Conservation (phyloP, 495 filamentous ascomycete species). For the Letharia lupina region DNA sequence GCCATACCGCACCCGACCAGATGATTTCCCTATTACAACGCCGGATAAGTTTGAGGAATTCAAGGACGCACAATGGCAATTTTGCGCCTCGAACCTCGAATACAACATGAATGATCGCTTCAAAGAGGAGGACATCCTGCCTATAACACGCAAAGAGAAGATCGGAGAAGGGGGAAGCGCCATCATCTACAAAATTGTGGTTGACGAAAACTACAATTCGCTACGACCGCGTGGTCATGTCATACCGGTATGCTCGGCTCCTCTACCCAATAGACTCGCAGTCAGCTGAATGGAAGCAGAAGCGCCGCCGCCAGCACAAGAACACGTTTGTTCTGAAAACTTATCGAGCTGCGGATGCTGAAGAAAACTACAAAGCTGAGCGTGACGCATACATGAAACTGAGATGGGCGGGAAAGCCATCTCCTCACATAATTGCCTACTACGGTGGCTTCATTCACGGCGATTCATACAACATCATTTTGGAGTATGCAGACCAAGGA, state of each 20-base stretch:
- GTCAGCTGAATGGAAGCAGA: slow-evolving; percentile 1
- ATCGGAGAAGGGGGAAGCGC: slow-evolving; percentile 19
- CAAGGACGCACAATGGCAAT: slow-evolving; percentile 18
- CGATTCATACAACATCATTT: slow-evolving; percentile 34
- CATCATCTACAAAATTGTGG: slow-evolving; percentile 13
- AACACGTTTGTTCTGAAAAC: slow-evolving; percentile 36
- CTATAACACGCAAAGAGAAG: slow-evolving; percentile 9
- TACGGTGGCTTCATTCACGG: slow-evolving; percentile 37
- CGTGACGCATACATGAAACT: slow-evolving; percentile 31
- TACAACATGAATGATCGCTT: slow-evolving; percentile 17
- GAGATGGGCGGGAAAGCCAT: slow-evolving; percentile 17
- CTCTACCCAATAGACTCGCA: background rate
- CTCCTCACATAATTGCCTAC: slow-evolving; percentile 34
- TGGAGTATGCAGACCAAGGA: slow-evolving; percentile 41
- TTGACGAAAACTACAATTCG: slow-evolving; percentile 18
- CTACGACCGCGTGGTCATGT: background rate
- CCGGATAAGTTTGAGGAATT: slow-evolving; percentile 14
- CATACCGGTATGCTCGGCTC: background rate
- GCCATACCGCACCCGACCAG: slow-evolving; percentile 11
- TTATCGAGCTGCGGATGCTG: slow-evolving; percentile 28
- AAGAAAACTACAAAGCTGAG: slow-evolving; percentile 33
- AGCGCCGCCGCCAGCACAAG: slow-evolving; percentile 10
- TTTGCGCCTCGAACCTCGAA: slow-evolving; percentile 13
- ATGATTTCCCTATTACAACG: slow-evolving; percentile 4
- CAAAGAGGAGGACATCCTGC: slow-evolving; percentile 14